Conservation (phyloP, 2,329 filamentous ascomycete genomes). For the Fusarium cicatricum region DNA sequence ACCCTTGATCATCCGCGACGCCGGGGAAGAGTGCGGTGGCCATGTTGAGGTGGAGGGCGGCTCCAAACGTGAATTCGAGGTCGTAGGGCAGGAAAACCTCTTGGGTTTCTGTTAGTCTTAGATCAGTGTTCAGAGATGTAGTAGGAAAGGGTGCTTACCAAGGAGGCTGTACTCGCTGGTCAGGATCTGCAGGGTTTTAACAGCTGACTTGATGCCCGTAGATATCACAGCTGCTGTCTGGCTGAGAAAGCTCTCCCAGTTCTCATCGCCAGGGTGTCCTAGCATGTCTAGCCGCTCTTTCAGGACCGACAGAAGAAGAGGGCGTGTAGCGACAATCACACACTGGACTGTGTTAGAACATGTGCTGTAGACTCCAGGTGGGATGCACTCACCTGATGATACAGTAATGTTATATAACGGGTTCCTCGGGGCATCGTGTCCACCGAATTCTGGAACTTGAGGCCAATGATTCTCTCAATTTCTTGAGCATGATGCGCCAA, state of each 20-base stretch:
- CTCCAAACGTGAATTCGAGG: conserved; percentile 49
- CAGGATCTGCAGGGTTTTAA: conserved; percentile 51
- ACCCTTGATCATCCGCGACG: conserved; percentile 38
- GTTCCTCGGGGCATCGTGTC: conserved; percentile 49
- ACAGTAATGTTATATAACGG: conserved; percentile 49
- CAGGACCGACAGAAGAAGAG: conserved; percentile 49
- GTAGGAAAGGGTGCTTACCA: conserved; percentile 40
- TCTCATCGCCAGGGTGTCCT: conserved; percentile 32
- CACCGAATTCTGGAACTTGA: conserved; percentile 46
- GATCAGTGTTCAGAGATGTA: too few species aligned
- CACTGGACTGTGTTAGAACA: conserved; percentile 35
- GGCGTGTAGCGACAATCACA: conserved; percentile 51
- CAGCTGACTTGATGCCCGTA: conserved; percentile 52
- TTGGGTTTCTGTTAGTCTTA: conserved; percentile 36
- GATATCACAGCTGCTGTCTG: conserved; percentile 48
- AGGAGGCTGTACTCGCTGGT: conserved; percentile 47
- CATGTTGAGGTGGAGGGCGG: conserved; percentile 48
- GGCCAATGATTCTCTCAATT: conserved; percentile 47
- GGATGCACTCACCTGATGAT: conserved; percentile 47
- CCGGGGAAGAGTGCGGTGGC: conserved; percentile 48
- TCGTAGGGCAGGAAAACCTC: conserved; percentile 49
- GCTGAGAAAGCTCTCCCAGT: conserved; percentile 45
- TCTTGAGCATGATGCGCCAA: conserved; percentile 50
- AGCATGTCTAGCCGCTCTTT: conserved; percentile 48
- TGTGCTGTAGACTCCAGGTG: accelerated